Conservation (phyloP, 129 eudicot genomes). For the Centella asiatica region DNA sequence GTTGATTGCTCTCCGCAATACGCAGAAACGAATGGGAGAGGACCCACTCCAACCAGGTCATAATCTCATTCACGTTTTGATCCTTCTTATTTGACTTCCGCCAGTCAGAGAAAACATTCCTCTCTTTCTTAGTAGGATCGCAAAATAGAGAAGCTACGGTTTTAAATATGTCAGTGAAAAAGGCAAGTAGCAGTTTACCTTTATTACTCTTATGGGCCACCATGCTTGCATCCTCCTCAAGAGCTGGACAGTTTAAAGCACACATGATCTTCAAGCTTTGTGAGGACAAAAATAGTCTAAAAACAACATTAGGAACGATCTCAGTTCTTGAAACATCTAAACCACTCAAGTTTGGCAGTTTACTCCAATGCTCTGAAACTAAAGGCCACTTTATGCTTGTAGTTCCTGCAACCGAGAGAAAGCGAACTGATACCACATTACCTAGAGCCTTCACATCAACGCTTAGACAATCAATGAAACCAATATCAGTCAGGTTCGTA, state of each 20-base stretch:
- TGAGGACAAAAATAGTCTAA: slow-evolving; percentile 44
- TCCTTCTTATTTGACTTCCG: slow-evolving; percentile 43
- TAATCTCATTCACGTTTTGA: slow-evolving; percentile 43
- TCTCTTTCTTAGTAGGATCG: slow-evolving; percentile 43
- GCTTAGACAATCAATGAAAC: slow-evolving; percentile 67
- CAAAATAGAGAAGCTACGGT: slow-evolving; percentile 51
- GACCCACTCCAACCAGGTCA: slow-evolving; percentile 87
- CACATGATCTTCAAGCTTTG: slow-evolving; percentile 61
- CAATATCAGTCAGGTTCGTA: slow-evolving; percentile 54
- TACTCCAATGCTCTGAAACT: slow-evolving; percentile 55
- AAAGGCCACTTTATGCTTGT: slow-evolving; percentile 58
- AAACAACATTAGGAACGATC: slow-evolving; percentile 38
- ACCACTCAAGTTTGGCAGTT: slow-evolving; percentile 60
- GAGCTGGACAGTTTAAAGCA: slow-evolving; percentile 55
- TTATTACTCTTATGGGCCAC: slow-evolving; percentile 41
- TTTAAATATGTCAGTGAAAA: slow-evolving; percentile 56
- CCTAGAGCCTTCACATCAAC: slow-evolving; percentile 73
- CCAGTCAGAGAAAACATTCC: slow-evolving; percentile 61
- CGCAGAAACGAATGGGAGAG: slow-evolving; percentile 79
- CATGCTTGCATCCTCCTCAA: slow-evolving; percentile 66
- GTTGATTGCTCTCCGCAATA: slow-evolving; percentile 81
- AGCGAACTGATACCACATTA: slow-evolving; percentile 47
- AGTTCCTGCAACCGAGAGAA: slow-evolving; percentile 87
- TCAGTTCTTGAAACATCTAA: slow-evolving; percentile 93
- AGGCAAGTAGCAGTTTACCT: slow-evolving; percentile 64